Evolutionary conservation across 768 basidiomycete genomes (phyloP).

Genomic region (Auricularia heimuer): DNA sequence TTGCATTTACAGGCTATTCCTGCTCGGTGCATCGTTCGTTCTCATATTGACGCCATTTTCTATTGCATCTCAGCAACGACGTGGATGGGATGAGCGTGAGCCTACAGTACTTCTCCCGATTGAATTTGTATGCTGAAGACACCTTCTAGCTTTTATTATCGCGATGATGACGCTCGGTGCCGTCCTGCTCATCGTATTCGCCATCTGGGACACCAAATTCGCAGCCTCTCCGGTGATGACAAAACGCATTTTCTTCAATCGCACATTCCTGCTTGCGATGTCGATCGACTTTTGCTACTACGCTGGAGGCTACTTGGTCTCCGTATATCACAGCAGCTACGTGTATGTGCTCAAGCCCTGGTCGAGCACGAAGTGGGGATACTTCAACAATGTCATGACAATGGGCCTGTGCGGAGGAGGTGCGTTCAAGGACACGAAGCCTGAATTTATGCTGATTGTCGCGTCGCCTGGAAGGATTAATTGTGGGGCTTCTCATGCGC

Average conservation of each 20-base stretch:
- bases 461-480: conserved; percentile 28
- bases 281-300: conserved; percentile 6
- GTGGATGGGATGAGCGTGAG: conserved; percentile 21
- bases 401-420: conserved; percentile 28
- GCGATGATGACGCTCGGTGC: conserved; percentile 24
- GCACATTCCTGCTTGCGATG: conserved; percentile 22
- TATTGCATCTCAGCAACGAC: conserved; percentile 16
- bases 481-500: conserved; percentile 34
- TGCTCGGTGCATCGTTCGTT: conserved; percentile 22
- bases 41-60: conserved; percentile 24
- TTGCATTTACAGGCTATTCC: conserved; percentile 11
- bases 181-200: conserved; percentile 20
- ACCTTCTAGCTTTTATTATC: conserved; percentile 23
- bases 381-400: conserved; percentile 25
- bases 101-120: conserved; percentile 4
- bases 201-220: conserved; percentile 23
- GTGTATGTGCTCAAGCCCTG: background rate
- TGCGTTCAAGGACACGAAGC: background rate
- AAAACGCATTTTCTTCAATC: conserved; percentile 24
- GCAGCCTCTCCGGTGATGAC: conserved; percentile 27
- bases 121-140: background rate
- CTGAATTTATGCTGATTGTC: no score
- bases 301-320: background rate
- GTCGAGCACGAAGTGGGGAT: conserved; percentile 19
- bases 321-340: background rate